A percentile compares a stretch with the other conserved stretches of the same genome.
These are phyloP conservation scores for Heliosperma pusillum DNA, from an alignment of 148 eudicot genomes.

Conservation along the genomic window DNA sequence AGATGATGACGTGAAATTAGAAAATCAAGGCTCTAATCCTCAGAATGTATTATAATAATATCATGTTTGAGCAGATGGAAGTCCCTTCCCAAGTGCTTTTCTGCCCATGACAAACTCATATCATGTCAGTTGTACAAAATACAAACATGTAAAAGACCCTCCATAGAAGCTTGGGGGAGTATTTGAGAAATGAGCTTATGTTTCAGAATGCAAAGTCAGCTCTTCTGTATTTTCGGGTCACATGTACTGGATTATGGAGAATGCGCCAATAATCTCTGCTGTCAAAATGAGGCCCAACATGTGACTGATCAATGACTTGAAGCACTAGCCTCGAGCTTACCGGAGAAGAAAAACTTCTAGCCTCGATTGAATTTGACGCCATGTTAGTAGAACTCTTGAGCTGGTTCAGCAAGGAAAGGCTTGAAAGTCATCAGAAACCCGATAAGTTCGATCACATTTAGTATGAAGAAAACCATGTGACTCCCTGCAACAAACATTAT, in stretches of 20 bases:
- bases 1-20: too few relatives aligned
- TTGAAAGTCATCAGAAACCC: slow-evolving; percentile 43
- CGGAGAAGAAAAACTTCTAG: background rate
- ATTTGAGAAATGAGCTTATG: too few relatives aligned
- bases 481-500: slow-evolving; percentile 31
- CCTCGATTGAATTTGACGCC: background rate
- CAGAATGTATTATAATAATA: too few relatives aligned
- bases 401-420: slow-evolving; percentile 36
- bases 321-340: background rate
- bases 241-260: slow-evolving; percentile 1
- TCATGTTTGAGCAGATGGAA: background rate
- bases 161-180: too few relatives aligned
- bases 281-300: background rate
- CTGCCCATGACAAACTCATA: too few relatives aligned
- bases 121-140: too few relatives aligned
- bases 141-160: too few relatives aligned
- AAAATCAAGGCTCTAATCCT: too few relatives aligned
- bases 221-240: background rate
- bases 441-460: slow-evolving; percentile 37
- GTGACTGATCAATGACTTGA: background rate
- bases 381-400: too few relatives aligned
- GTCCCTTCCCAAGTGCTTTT: background rate
- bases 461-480: slow-evolving; percentile 49
- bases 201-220: background rate
- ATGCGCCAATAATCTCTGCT: background rate